Percentiles rank a stretch among this genome's conserved stretches.
Conservation (phyloP, 2,329 filamentous ascomycete genomes). For the Colletotrichum lentis region DNA sequence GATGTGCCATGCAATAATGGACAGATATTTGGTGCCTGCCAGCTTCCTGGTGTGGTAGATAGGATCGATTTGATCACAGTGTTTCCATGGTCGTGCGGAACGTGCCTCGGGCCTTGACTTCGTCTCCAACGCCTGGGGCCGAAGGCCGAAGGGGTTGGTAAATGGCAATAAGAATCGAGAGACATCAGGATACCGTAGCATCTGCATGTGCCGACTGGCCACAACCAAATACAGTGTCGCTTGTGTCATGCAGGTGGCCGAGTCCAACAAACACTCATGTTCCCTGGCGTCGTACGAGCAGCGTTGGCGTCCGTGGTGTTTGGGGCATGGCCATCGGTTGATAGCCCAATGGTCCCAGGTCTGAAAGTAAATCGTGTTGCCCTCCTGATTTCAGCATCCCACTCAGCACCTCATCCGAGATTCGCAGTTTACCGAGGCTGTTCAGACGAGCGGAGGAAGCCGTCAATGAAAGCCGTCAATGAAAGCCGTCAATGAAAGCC, state of each 20-base stretch:
- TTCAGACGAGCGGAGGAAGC: background rate
- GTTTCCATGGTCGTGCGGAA: background rate
- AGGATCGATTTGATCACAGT: background rate
- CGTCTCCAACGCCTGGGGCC: background rate
- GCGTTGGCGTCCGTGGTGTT: conserved; percentile 8
- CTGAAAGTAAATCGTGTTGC: background rate
- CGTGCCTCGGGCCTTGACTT: background rate
- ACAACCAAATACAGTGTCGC: conserved; percentile 1
- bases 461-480: background rate
- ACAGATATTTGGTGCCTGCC: too few species aligned
- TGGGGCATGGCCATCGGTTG: background rate
- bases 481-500: too few species aligned
- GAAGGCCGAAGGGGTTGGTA: background rate
- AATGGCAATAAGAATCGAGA: background rate
- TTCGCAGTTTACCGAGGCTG: background rate
- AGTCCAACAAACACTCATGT: conserved; percentile 5
- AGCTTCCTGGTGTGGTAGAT: background rate
- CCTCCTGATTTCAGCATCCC: background rate
- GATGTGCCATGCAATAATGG: conserved; percentile 8
- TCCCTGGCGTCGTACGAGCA: background rate
- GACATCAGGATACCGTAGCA: background rate
- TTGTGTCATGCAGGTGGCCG: conserved; percentile 19
- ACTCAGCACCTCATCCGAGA: background rate
- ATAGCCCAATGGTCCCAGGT: background rate
- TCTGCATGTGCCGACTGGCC: background rate